Base-by-base conservation (phyloP, 306 rosid genomes). In the Cicer judaicum region DNA sequence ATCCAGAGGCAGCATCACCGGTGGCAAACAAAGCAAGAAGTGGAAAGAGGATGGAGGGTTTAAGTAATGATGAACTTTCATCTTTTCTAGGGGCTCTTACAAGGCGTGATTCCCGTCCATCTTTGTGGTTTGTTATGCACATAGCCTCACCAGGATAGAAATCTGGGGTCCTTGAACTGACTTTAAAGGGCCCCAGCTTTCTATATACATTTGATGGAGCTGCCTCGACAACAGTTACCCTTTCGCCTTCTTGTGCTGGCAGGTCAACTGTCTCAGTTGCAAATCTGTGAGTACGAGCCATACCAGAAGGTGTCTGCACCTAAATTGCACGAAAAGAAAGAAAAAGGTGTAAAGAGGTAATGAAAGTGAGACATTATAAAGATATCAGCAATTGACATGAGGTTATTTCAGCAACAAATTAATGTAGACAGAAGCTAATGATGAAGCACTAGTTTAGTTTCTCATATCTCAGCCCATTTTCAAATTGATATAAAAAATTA, bases 231-330 rank as follows among this genome's bases (percentile, higher is more conserved):
- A 94, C 79, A 44, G 97, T 89, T 73, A 94, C 95, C 83, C 98
- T 89, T 86, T 94, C 96, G 12, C 97, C 97, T 78, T 82, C 86
- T 82, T 87, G 96, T 46, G 98, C 98, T 42, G 98, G 98, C 50
- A 94, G 84, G 78, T 91, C 96, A 63, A 89, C 96, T 14, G 97
- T 91, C 81, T 94, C 96, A 55, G 98, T 91, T 14, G 96, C 98
- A 90, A 94, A 91, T 81, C 91, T 84, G 81, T 94, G 92, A 9
- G 97, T 90, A 54, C 98, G 96, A 24, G 95, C 98, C 83, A 86
- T 68, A 34, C 97, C 98, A 70, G 97, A 87, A 79, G 98, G 98
- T 60, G 93, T 90, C 84, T 86, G 85, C 70, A 94, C 91, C 98
- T 94, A 76, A 48, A 79, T 69, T 56, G 71, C 47, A 64, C 53